Percentiles rank a stretch among this genome's conserved stretches.
phyloP scores from a whole-genome alignment of 139 green algal genomes.

The Coccomyxa sp. region DNA sequence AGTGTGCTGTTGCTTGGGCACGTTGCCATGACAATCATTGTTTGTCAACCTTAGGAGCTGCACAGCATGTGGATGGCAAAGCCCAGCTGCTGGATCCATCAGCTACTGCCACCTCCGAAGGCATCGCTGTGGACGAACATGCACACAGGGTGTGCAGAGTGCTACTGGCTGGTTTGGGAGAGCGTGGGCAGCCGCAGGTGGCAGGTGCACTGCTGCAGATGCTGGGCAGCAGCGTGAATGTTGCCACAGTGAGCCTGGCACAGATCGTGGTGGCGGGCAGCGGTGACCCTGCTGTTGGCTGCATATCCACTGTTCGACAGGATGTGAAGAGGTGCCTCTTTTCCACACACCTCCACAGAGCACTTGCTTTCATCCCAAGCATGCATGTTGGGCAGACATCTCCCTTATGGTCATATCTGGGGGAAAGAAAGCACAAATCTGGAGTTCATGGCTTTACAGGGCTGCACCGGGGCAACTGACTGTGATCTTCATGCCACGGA shows the following conservation, averaged over 20 bases:
- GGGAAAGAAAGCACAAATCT: too few relatives aligned
- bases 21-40: too few relatives aligned
- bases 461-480: too few relatives aligned
- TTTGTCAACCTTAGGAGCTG: background rate
- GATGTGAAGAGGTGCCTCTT: too few relatives aligned
- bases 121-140: background rate
- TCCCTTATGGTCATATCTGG: too few relatives aligned
- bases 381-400: too few relatives aligned
- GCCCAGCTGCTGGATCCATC: background rate
- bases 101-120: background rate
- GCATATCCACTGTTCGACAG: too few relatives aligned
- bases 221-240: constrained; percentile 20
- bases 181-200: constrained; percentile 26
- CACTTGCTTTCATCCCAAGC: too few relatives aligned
- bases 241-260: constrained; percentile 35
- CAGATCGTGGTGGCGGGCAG: constrained; percentile 22
- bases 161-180: constrained; percentile 30
- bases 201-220: constrained; percentile 31
- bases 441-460: too few relatives aligned
- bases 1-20: background rate
- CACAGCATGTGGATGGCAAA: background rate
- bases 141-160: constrained; percentile 17
- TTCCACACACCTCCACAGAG: too few relatives aligned
- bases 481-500: too few relatives aligned
- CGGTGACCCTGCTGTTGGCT: constrained; percentile 14